Evolutionary conservation across 805 yeast species (phyloP), one percentile per base, ranked within the genome.

Genomic region (Sungouiozyma ichnusensis): DNA sequence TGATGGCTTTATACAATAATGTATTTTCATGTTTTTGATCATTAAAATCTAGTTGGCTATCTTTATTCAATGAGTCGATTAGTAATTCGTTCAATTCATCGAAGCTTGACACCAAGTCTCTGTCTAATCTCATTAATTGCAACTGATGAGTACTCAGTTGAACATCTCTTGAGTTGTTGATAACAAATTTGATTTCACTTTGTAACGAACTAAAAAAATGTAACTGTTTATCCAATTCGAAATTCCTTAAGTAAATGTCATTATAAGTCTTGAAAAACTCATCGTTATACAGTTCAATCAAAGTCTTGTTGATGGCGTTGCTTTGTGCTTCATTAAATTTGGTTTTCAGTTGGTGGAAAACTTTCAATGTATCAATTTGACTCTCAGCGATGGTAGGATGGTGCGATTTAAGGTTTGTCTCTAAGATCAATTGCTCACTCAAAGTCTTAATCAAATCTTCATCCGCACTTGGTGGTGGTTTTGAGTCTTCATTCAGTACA

Each of bases 171-270:
- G 81, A 73, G 34, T 79, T 72, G 34, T 81, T 77, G 18, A 87
- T 75, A 52, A 87, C 95, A 36, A 82, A 85, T 38, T 81, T 64
- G 32, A 90, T 63, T 59, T 90, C 97, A 42, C 88, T 81, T 47
- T 85, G 85, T 0, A 96, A 95, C 27, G 96, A 94, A 57, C 87
- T 90, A 59, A 86, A 88, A 13, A 92, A 64, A 56, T 90, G 92
- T 17, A 77, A 73, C 53, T 90, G 96, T 53, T 88, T 90, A 48
- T 88, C 95, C 14, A 86, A 64, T 50, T 86, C 95, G 47, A 77
- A 76, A 20, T 63, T 63, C 17, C 57, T 52, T 33, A 62, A 41
- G 44, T 49, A 61, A 16, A 43, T 49, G 4, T 50, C 50, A 38
- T 60, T 60, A 56, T 73, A 76, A 44, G 66, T 67, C 3, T 63